Conservation (phyloP, 106 monocot species). For the Xerophyta viscosa region DNA sequence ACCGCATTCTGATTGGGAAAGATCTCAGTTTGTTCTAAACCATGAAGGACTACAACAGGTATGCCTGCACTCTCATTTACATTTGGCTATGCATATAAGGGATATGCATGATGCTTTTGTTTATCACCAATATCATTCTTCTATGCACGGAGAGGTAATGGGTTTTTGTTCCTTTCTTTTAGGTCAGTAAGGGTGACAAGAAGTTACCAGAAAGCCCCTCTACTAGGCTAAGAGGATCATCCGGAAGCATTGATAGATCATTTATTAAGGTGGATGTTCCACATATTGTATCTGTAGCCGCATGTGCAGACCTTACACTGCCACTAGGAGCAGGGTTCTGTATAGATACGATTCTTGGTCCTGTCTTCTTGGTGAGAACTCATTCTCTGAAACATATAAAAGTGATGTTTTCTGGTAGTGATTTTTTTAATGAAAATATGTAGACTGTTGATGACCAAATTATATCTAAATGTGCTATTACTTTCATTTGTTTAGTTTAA, state of each 20-base stretch:
- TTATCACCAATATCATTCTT: too few species aligned
- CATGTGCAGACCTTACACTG: conserved; percentile 83
- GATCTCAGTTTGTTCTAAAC: conserved; percentile 78
- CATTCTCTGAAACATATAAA: not conserved
- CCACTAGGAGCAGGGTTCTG: conserved; percentile 84
- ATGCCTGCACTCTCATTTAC: conserved; percentile 6
- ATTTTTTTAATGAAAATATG: too few species aligned
- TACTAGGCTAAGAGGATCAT: conserved; percentile 23
- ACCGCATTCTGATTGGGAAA: conserved; percentile 89
- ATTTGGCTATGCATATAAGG: not conserved
- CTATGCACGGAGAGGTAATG: too few species aligned
- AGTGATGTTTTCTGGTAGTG: not conserved
- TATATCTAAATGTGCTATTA: too few species aligned
- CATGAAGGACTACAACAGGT: conserved; percentile 94
- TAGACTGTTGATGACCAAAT: too few species aligned
- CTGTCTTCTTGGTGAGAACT: conserved; percentile 62
- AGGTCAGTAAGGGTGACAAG: conserved; percentile 44
- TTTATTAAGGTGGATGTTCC: conserved; percentile 58
- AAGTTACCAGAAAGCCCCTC: conserved; percentile 31
- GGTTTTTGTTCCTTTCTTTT: conserved; percentile 3
- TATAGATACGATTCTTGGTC: conserved; percentile 72
- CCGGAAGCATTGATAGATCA: conserved; percentile 27
- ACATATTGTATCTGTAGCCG: conserved; percentile 76
- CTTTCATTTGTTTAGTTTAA: too few species aligned
- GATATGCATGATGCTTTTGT: too few species aligned